Base-by-base conservation (phyloP, 225 moss, liverwort and hornwort genomes). In the Pseudisothecium myosuroides region DNA sequence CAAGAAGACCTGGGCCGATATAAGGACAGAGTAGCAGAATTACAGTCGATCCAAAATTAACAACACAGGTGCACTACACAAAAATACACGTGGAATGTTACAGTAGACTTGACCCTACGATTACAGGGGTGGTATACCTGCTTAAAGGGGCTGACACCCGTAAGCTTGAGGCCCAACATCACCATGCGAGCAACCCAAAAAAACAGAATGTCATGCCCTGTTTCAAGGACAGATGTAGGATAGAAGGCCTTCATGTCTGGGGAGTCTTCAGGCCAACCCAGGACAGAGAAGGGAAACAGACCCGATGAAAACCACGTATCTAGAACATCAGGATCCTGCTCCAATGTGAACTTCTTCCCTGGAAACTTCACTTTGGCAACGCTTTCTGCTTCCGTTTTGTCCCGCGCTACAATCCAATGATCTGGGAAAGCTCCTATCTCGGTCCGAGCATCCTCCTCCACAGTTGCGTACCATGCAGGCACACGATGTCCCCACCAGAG, bases 401-500 rank as follows among this genome's bases (percentile, higher is more conserved):
- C 86, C 39, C 93, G 96, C 75, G 92, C 96, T 55, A 96, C 96
- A 83, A 98, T 87, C 98, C 96, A 97, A 91, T 98, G 98, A 90
- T 97, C 96, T 79, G 88, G 85, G 62, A 94, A 97, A 55, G 95
- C 94, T 80, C 96, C 98, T 84, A 97, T 92, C 88, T 97, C 95
- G 45, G 76, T 96, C 86, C 90, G 92, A 76, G 89, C 88, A 87
- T 98, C 97, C 62, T 94, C 94, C 88, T 97, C 95, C 8, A 96
- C 87, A 66, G 94, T 92, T 47, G 90, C 96, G 91, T 98, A 98
- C 96, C 96, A 98, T 67, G 98, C 98, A 76, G 97, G 96, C 39
- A 98, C 92, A 83, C 95, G 97, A 91, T 98, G 98, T 83, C 98
- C 97, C 97, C 98, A 98, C 98, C 97, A 98, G 64, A 98, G 96